Percentiles rank a stretch among this genome's conserved stretches.
Conservation (phyloP, 345 rosid species). For the Fremontodendron californicum region DNA sequence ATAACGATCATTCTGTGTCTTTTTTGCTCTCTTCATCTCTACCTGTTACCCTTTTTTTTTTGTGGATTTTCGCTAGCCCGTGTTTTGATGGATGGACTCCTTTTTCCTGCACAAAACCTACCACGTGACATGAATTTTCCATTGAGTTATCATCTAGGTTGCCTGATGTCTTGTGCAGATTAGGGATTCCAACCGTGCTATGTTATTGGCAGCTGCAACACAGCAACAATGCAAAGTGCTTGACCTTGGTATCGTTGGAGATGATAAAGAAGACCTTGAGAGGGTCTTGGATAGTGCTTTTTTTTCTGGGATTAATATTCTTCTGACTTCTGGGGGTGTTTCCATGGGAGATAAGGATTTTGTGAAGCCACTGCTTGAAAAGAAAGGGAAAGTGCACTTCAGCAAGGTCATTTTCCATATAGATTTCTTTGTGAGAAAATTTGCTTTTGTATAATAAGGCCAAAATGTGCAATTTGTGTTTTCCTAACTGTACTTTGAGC, state of each 20-base stretch:
- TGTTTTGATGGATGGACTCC: neutral
- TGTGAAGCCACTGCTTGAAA: conserved; percentile 75
- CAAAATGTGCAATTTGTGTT: neutral
- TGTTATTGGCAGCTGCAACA: conserved; percentile 74
- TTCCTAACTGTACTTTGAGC: neutral
- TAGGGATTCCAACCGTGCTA: conserved; percentile 94
- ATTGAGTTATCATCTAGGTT: conserved; percentile 5
- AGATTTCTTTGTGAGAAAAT: neutral
- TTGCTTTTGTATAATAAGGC: neutral
- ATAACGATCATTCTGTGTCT: neutral
- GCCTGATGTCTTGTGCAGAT: conserved; percentile 51
- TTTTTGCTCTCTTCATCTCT: neutral
- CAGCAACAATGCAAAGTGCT: conserved; percentile 75
- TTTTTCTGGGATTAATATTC: conserved; percentile 65
- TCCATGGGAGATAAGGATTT: conserved; percentile 99
- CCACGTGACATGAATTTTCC: too few species aligned
- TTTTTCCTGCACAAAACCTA: too few species aligned
- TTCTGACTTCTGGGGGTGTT: conserved; percentile 94
- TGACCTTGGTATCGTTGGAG: conserved; percentile 84
- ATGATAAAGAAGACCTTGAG: conserved; percentile 68
- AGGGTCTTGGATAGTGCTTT: conserved; percentile 54
- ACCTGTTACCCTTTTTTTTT: neutral
- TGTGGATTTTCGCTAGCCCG: neutral
- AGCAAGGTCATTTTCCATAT: conserved; percentile 49
- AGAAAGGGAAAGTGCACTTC: conserved; percentile 68